Base-by-base conservation (phyloP, 805 yeast species). In the Monosporozyma servazzii region DNA sequence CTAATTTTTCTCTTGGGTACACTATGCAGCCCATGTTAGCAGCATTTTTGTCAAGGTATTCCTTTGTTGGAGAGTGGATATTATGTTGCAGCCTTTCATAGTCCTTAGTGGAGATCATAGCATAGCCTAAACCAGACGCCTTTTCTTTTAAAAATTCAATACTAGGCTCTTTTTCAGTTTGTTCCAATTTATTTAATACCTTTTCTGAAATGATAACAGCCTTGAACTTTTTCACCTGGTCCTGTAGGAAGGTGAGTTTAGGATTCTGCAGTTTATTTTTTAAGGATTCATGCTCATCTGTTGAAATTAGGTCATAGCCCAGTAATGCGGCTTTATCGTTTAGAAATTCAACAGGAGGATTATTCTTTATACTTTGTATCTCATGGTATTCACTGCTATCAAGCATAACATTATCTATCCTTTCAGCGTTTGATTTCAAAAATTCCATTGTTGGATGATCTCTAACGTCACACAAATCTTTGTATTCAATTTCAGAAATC, bases 121-220 rank as follows among this genome's bases (percentile, higher is more conserved):
- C 15, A 15, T 42, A 33, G 5, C 43, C 31, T 20, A 40, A 5
- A 23, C 2, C 30, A 18, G 27, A 18, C 2, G 52, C 45, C 36
- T 46, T 49, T 15, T 47, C 45, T 15, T 44, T 20, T 18, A 44
- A 41, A 39, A 48, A 48, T 13, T 43, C 47, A 5, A 66, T 21
- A 2, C 58, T 55, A 1, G 69, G 69, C 1, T 18, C n/a, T 15
- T 44, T 30, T 27, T 20, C 42, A 21, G 25, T 18, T 4, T 46
- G 9, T 31, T 25, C 23, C 3, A 30, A 18, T 33, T 15, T 46
- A 21, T 47, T 40, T 6, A 47, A 40, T 20, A 31, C 45, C 13
- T 45, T 37, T 33, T 31, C 41, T 8, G 48, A 17, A 21, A 50
- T 37, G 3, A 46, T 23, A 5, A 20, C 36, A 25, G 27, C 37